These are phyloP conservation scores for Hyaloperonospora brassicae DNA, from an alignment of 352 stramenopile genomes.

Conservation along the genomic window DNA sequence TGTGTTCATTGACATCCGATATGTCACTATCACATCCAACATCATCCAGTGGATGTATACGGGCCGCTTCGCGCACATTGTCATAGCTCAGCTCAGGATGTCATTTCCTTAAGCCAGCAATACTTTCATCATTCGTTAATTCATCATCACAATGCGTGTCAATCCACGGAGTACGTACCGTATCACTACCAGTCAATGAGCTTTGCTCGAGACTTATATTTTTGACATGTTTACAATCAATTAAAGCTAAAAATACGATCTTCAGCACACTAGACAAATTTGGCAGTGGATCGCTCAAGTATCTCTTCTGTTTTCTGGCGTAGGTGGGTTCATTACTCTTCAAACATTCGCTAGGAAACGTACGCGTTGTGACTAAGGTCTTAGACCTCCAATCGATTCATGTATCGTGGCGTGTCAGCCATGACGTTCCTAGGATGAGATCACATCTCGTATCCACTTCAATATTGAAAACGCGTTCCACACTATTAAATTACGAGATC, in stretches of 20 bases:
- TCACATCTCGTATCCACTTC: constrained; percentile 15
- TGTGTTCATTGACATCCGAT: too few species aligned
- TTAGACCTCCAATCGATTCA: constrained; percentile 8
- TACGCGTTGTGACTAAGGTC: background rate
- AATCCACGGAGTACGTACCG: too few species aligned
- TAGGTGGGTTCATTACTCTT: background rate
- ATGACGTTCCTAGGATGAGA: constrained; percentile 12
- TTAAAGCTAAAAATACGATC: background rate
- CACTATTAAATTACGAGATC: too few species aligned
- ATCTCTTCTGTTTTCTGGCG: constrained; percentile 1
- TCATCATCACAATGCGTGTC: too few species aligned
- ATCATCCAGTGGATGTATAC: too few species aligned
- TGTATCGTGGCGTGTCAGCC: constrained; percentile 9
- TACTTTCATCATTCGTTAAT: too few species aligned
- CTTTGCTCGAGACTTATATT: background rate
- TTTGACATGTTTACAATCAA: background rate
- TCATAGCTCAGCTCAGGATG: too few species aligned
- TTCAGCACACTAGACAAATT: background rate
- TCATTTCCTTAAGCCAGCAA: too few species aligned
- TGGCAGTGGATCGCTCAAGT: background rate
- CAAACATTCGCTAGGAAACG: too few species aligned
- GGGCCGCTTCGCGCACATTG: too few species aligned
- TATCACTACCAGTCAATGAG: background rate
- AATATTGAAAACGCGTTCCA: background rate
- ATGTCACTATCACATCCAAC: background rate